Evolutionary conservation across 495 filamentous ascomycete genomes (phyloP).

Genomic region (Penicillium pulvis): DNA sequence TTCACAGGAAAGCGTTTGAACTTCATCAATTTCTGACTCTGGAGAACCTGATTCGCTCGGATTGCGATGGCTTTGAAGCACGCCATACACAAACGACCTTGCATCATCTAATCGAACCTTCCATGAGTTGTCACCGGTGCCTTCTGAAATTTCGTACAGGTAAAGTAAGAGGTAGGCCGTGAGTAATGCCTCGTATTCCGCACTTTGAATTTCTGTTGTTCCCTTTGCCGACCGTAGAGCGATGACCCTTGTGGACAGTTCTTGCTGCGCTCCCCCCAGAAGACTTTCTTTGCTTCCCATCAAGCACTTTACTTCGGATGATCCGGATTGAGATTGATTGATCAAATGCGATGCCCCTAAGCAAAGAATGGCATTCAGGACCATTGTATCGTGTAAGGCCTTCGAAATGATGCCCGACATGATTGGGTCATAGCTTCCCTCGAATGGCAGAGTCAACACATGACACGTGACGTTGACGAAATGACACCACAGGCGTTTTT

Average conservation of each 20-base stretch:
- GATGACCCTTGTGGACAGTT: neutral
- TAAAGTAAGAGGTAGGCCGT: neutral
- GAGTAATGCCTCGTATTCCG: neutral
- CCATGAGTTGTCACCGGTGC: neutral
- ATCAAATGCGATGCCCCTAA: slow-evolving; percentile 3
- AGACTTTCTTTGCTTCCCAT: neutral
- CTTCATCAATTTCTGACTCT: neutral
- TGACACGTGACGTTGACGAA: neutral
- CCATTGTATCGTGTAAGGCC: neutral
- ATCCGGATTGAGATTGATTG: neutral
- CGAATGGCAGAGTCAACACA: slow-evolving; percentile 1
- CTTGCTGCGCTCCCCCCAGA: neutral
- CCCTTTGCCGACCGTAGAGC: neutral
- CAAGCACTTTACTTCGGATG: neutral
- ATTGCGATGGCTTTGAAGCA: neutral
- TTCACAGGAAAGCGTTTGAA: neutral
- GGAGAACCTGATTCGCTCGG: neutral
- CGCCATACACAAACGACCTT: neutral
- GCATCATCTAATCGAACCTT: neutral
- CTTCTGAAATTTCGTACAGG: slow-evolving; percentile 2
- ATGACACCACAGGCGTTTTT: neutral
- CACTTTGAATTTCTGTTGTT: neutral
- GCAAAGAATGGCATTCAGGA: neutral
- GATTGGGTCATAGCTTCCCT: neutral
- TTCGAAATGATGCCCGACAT: neutral